Evolutionary conservation across 2,329 filamentous ascomycete species (phyloP), one percentile per base, ranked within the genome.

Genomic region (Lasiodiplodia hormozganensis): DNA sequence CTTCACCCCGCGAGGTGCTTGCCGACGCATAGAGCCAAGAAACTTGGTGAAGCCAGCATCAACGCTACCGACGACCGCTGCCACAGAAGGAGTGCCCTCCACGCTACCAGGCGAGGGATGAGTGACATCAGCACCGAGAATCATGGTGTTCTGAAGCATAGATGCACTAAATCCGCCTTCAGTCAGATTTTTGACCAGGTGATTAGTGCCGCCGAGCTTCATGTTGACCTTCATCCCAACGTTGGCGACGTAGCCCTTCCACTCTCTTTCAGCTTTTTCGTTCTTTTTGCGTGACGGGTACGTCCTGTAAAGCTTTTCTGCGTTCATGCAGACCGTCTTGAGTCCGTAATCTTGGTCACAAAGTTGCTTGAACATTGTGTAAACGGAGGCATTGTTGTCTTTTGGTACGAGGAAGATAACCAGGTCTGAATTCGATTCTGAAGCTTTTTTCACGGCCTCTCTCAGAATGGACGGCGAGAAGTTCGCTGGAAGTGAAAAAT

Each of bases 91-190:
- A 11, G 72, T 72, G 2, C 40, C 18, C 0, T 74, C 25, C 1
- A 73, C 72, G 1, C 69, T 52, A 1, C 73, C 73, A 0, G 40
- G 52, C 25, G 52, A 49, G 1, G 82, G 79, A 70, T 85, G 83
- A 0, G 79, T 80, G 0, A 83, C 78, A 70, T 85, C 83, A 0
- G 78, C 78, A 0, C 82, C 82, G 6, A 83, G 70, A 6, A 83
- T 69, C 65, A 84, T 77, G 0, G 79, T 11, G n/a, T 36, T 18
- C 7, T 25, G 36, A 12, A 18, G 53, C 11, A 4, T 8, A 34
- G 31, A 16, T 6, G 53, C 53, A 28, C 28, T 1, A 28, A 28
- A 28, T 28, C 25, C 25, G 25, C 25, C 25, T 28, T 28, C 28
- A 28, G 4, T 6, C 4, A 47, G 43, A 21, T 21, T 10, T 14